Base-by-base conservation (phyloP, 306 rosid genomes). In the Vicia sativa region DNA sequence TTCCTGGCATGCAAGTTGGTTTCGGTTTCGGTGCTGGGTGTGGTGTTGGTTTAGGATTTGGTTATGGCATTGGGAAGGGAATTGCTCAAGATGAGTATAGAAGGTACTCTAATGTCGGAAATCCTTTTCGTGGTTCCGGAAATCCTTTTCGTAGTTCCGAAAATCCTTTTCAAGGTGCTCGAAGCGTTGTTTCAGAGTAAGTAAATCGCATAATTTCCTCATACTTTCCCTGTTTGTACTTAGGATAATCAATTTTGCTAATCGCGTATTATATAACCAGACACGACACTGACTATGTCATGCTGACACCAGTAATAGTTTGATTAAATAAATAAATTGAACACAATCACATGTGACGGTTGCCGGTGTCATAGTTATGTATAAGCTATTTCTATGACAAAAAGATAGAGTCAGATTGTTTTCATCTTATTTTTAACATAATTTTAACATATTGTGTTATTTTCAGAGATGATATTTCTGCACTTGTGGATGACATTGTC, bases 51-150 rank as follows among this genome's bases (percentile, higher is more conserved):
- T 23, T 92, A 50, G 96, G 98, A 55, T 90, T 90, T 73, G 98
- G 98, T 60, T 92, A 92, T 70, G 98, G 96, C 44, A 18, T 81
- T n/a, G 98, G 98, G 11, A 90, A 76, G 73, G 98, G 98, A 69
- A 57, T 87, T 29, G 93, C 96, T 16, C 87, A 80, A 60, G 96
- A 92, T 80, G 87, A 84, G 37, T 44, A 68, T 67, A 80, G 70
- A 41, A 84, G 83, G 75, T 83, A 84, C 82, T 81, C 96, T 29
- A 92, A 90, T 67, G 80, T 89, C 46, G 96, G 91, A 66, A 81
- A 80, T 71, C 77, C 80, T 16, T 73, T 84, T 9, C 60, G 35
- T 39, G 77, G 72, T 38, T 72, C 82, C 31, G 8, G 58, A 66
- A 81, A 79, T 71, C 77, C 80, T 16, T 73, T 84, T 9, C 60